phyloP scores from a whole-genome alignment of 2,329 filamentous ascomycete species.

The Hypoxylon sp. region DNA sequence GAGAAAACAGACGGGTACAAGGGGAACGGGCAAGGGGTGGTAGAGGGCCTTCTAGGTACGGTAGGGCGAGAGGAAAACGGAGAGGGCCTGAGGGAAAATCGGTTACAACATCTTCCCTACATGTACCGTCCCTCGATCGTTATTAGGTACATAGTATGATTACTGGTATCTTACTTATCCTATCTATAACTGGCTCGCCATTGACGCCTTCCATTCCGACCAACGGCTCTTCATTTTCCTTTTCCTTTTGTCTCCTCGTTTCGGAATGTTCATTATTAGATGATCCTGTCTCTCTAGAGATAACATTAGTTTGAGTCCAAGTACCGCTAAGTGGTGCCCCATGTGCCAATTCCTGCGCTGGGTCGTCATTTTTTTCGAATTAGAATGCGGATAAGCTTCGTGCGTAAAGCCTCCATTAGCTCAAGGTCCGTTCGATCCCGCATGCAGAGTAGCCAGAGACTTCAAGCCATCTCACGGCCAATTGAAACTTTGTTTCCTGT shows the following conservation, averaged over 20 bases:
- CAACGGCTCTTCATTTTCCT: slow-evolving; percentile 12
- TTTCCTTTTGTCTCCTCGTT: slow-evolving; percentile 18
- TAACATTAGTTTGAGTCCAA: slow-evolving; percentile 38
- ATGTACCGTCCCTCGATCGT: slow-evolving; percentile 38
- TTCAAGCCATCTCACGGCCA: slow-evolving; percentile 15
- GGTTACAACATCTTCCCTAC: slow-evolving; percentile 43
- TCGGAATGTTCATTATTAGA: slow-evolving; percentile 18
- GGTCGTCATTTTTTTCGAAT: slow-evolving; percentile 28
- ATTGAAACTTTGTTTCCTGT: slow-evolving; percentile 26
- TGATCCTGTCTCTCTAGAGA: slow-evolving; percentile 25
- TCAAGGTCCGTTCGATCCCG: slow-evolving; percentile 10
- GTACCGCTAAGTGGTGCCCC: slow-evolving; percentile 34
- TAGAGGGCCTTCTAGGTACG: slow-evolving; percentile 52
- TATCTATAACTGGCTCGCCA: slow-evolving; percentile 11
- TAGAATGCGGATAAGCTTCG: slow-evolving; percentile 41
- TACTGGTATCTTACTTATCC: slow-evolving; percentile 5
- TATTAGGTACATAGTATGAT: slow-evolving; percentile 11
- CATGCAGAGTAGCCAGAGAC: slow-evolving; percentile 11
- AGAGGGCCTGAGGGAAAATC: slow-evolving; percentile 45
- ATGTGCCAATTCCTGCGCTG: slow-evolving; percentile 38
- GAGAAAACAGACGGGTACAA: slow-evolving; percentile 48
- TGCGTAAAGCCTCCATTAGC: slow-evolving; percentile 26
- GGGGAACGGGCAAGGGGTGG: slow-evolving; percentile 54
- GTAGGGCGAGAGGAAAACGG: slow-evolving; percentile 47
- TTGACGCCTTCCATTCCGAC: slow-evolving; percentile 5